Percentiles rank a stretch among this genome's conserved stretches.
phyloP scores from a whole-genome alignment of 2,329 filamentous ascomycete species.

The Rhexocercosporidium sp. region DNA sequence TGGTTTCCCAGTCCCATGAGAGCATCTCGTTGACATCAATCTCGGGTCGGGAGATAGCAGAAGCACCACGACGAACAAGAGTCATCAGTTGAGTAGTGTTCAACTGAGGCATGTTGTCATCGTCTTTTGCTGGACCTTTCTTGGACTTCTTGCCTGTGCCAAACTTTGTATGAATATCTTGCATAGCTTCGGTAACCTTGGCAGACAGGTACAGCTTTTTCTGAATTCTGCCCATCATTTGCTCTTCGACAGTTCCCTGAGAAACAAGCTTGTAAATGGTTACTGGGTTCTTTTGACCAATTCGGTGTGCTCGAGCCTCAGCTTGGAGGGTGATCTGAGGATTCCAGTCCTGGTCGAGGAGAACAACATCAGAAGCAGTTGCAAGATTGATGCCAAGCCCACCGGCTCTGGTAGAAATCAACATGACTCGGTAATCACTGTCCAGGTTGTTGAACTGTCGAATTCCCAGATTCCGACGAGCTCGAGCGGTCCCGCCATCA shows the following conservation, averaged over 20 bases:
- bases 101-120: conserved; percentile 57
- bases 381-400: conserved; percentile 97
- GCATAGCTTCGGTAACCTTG: conserved; percentile 64
- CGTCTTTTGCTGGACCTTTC: conserved; percentile 35
- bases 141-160: conserved; percentile 38
- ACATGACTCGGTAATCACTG: conserved; percentile 84
- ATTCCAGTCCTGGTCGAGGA: conserved; percentile 97
- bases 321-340: conserved; percentile 97
- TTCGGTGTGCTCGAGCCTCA: conserved; percentile 89
- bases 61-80: conserved; percentile 58
- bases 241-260: conserved; percentile 86
- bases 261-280: conserved; percentile 95
- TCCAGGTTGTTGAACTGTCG: conserved; percentile 89
- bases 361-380: conserved; percentile 95
- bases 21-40: conserved; percentile 62
- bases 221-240: conserved; percentile 61
- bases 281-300: conserved; percentile 94
- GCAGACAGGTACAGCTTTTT: conserved; percentile 67
- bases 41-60: conserved; percentile 56
- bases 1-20: conserved; percentile 59
- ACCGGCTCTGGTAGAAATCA: conserved; percentile 91
- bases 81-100: conserved; percentile 57
- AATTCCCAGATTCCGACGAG: conserved; percentile 91
- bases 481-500: conserved; percentile 77
- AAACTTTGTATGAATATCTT: conserved; percentile 52